Evolutionary conservation across 164 flowering plant genomes (phyloP).

Genomic region (Vitis rotundifolia): DNA sequence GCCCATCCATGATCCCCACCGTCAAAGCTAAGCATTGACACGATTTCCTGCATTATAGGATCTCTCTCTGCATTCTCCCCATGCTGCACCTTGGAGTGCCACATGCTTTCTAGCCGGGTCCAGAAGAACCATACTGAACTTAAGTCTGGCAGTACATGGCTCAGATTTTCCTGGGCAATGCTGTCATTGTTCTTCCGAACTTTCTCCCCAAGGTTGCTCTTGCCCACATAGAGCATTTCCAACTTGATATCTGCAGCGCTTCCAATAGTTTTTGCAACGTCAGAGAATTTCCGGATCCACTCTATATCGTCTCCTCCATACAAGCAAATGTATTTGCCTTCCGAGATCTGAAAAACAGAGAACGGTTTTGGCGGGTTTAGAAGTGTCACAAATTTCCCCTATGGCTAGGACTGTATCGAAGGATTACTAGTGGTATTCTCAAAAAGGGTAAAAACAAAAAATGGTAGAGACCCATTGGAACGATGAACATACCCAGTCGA

Average conservation of each 20-base stretch:
- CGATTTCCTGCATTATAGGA: constrained; percentile 35
- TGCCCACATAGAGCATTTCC: constrained; percentile 56
- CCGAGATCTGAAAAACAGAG: constrained; percentile 18
- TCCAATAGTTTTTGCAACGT: constrained; percentile 16
- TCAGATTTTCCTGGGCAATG: constrained; percentile 34
- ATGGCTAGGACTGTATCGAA: too few species aligned
- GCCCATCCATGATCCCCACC: constrained; percentile 40
- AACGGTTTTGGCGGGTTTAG: neutral
- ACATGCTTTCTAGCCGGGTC: constrained; percentile 51
- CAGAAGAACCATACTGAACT: constrained; percentile 49
- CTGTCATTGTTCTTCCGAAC: constrained; percentile 19
- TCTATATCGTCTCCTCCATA: constrained; percentile 50
- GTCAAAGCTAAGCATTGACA: constrained; percentile 40
- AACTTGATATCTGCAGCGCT: constrained; percentile 22
- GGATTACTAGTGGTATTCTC: too few species aligned
- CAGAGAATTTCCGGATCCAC: constrained; percentile 45
- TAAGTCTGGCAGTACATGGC: constrained; percentile 31
- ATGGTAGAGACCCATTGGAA: neutral
- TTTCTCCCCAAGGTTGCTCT: constrained; percentile 38
- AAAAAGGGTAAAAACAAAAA: too few species aligned
- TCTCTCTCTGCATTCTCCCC: constrained; percentile 25
- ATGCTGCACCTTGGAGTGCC: constrained; percentile 34
- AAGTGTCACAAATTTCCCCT: too few species aligned
- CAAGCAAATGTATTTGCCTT: constrained; percentile 37
- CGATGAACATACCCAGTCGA: constrained; percentile 36